These are phyloP conservation scores for Globisporangium cystogenes DNA, from an alignment of 352 stramenopile genomes.

Conservation along the genomic window DNA sequence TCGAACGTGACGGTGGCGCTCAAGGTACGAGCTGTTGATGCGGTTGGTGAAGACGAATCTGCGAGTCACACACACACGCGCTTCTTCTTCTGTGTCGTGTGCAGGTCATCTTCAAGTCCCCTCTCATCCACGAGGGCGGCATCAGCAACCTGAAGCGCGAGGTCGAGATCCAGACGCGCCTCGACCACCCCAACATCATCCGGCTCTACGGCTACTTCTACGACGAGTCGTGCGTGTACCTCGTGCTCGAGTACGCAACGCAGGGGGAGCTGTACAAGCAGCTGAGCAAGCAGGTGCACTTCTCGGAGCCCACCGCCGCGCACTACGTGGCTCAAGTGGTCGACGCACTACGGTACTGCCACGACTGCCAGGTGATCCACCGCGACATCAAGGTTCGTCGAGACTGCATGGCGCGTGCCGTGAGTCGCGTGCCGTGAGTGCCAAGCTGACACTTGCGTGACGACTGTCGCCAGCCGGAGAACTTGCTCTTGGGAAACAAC, in stretches of 20 bases:
- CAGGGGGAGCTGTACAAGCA: constrained; percentile 82
- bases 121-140: constrained; percentile 45
- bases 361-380: constrained; percentile 79
- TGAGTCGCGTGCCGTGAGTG: not conserved
- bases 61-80: too few relatives aligned
- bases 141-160: constrained; percentile 71
- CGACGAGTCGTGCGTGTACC: constrained; percentile 74
- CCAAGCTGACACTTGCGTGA: not conserved
- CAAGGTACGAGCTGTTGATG: constrained; percentile 39
- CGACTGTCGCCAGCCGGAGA: constrained; percentile 55
- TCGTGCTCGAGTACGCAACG: constrained; percentile 79
- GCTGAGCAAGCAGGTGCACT: constrained; percentile 48
- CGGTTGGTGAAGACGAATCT: not conserved
- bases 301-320: constrained; percentile 43
- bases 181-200: constrained; percentile 73
- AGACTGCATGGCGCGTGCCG: not conserved
- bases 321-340: constrained; percentile 78
- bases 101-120: constrained; percentile 67
- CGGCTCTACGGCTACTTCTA: constrained; percentile 83
- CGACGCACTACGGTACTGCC: constrained; percentile 68
- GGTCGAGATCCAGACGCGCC: constrained; percentile 76
- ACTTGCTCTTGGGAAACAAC: constrained; percentile 71
- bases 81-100: too few relatives aligned
- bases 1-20: constrained; percentile 65
- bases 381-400: constrained; percentile 79